These are phyloP conservation scores for Polyporus tsugae DNA, from an alignment of 1,284 basidiomycete genomes.

Conservation along the genomic window DNA sequence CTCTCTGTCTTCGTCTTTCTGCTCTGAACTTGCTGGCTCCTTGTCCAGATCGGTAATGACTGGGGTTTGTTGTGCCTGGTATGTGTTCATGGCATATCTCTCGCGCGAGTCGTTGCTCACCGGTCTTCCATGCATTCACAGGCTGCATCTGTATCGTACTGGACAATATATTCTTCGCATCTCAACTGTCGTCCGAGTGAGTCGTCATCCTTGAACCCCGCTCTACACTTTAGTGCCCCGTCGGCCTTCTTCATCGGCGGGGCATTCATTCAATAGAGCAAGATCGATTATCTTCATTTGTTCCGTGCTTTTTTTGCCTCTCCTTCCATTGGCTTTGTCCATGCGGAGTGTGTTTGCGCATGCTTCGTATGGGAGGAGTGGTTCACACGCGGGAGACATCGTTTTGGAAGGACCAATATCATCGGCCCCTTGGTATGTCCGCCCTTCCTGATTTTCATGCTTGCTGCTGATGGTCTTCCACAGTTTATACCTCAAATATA, in stretches of 20 bases:
- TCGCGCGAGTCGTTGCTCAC: conserved; percentile 3
- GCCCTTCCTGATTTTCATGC: not conserved
- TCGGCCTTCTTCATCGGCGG: conserved; percentile 62
- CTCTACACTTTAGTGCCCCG: conserved; percentile 82
- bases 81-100: conserved; percentile 30
- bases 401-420: not conserved
- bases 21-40: conserved; percentile 21
- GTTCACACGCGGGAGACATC: conserved; percentile 68
- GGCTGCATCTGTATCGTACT: conserved; percentile 44
- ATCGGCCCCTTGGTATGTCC: conserved; percentile 19
- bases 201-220: conserved; percentile 22
- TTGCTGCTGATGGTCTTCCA: not conserved
- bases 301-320: conserved; percentile 50
- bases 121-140: conserved; percentile 12
- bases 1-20: conserved; percentile 14
- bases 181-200: conserved; percentile 18
- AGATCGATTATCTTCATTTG: conserved; percentile 49
- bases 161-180: conserved; percentile 42
- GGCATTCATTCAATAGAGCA: conserved; percentile 87
- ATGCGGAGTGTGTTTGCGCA: conserved; percentile 35
- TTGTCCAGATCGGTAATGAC: conserved; percentile 58
- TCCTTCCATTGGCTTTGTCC: conserved; percentile 42
- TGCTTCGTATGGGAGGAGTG: conserved; percentile 49
- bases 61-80: conserved; percentile 37
- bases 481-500: conserved; percentile 4